A percentile compares a stretch with the other conserved stretches of the same genome.
phyloP scores from a whole-genome alignment of 768 basidiomycete genomes.

The Hemileccinum impolitum region DNA sequence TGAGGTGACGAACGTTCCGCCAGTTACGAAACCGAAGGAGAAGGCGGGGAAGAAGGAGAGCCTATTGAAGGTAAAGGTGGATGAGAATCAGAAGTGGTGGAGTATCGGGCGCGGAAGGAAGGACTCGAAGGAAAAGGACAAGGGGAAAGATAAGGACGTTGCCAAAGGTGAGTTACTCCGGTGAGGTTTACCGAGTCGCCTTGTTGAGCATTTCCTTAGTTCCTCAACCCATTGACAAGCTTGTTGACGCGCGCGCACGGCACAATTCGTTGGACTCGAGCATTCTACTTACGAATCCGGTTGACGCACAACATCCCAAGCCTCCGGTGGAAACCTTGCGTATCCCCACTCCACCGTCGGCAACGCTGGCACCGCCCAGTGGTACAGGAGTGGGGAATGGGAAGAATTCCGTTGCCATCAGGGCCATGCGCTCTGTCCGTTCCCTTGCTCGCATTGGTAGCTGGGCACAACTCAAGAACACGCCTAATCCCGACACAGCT shows the following conservation, averaged over 20 bases:
- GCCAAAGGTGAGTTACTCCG: conserved; percentile 28
- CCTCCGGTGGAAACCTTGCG: conserved; percentile 10
- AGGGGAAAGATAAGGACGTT: conserved; percentile 38
- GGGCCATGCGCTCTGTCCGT: conserved; percentile 74
- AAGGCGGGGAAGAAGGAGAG: conserved; percentile 34
- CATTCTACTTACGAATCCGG: conserved; percentile 30
- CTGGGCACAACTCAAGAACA: conserved; percentile 59
- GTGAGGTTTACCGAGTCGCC: neutral
- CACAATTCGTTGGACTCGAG: conserved; percentile 63
- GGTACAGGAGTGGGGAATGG: conserved; percentile 20
- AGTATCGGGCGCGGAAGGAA: conserved; percentile 72
- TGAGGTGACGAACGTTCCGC: conserved; percentile 58
- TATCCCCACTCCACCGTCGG: conserved; percentile 24
- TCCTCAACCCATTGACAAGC: conserved; percentile 40
- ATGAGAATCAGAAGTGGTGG: conserved; percentile 74
- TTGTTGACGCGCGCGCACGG: conserved; percentile 42
- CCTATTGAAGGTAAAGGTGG: conserved; percentile 39
- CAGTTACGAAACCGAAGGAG: conserved; percentile 30
- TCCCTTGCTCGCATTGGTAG: conserved; percentile 69
- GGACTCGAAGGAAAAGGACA: conserved; percentile 65
- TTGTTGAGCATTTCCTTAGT: conserved; percentile 31
- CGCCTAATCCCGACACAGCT: conserved; percentile 29
- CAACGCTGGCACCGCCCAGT: conserved; percentile 38
- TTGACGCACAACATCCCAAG: conserved; percentile 13
- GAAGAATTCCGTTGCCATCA: conserved; percentile 67